Base-by-base conservation (phyloP, 768 basidiomycete species). In the Sporobolomyces phaffii region DNA sequence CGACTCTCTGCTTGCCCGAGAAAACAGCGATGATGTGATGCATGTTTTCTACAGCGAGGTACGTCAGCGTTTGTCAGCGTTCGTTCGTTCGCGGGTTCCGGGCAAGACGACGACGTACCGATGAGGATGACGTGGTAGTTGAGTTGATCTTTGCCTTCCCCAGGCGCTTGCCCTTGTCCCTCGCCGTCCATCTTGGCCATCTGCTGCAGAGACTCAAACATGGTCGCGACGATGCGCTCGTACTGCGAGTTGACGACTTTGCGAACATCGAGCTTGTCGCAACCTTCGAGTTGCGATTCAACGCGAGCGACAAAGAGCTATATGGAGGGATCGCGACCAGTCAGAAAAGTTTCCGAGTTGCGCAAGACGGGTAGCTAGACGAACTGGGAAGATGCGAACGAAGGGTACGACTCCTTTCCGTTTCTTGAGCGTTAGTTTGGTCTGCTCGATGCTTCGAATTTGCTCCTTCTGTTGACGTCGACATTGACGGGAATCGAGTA, bases 111-210 rank as follows among this genome's bases (percentile, higher is more conserved):
- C 1, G 52, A 75, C 88, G 73, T 74, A 93, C 94, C 94, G 62
- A 97, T 88, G 66, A 98, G 81, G 74, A 94, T 87, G 72, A 97
- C 90, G 76, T 96, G 91, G 71, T 91, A 96, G 77, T 97, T 97
- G 58, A 98, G 82, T 75, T 94, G 91, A 0, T 92, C 92, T 78
- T 98, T 98, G 77, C 92, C 93, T 75, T 98, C 94, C 7, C 75
- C 76, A 9, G 56, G 56, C 0, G 85, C 88, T 14, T 73, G 71
- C 20, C 77, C 78, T 9, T 76, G 75, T 24, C 79, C 78, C 62
- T 90, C 90, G 0, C 90, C 89, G 62, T 92, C 88, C 82, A 94
- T 80, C 77, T 96, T 98, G 15, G 93, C 94, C 84, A 98, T 90
- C 67, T 93, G 91, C 78, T 91, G 92, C 68, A 98, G 77, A 18